Evolutionary conservation across 1,284 basidiomycete genomes (phyloP).

Genomic region (Leccinum pachyderme): DNA sequence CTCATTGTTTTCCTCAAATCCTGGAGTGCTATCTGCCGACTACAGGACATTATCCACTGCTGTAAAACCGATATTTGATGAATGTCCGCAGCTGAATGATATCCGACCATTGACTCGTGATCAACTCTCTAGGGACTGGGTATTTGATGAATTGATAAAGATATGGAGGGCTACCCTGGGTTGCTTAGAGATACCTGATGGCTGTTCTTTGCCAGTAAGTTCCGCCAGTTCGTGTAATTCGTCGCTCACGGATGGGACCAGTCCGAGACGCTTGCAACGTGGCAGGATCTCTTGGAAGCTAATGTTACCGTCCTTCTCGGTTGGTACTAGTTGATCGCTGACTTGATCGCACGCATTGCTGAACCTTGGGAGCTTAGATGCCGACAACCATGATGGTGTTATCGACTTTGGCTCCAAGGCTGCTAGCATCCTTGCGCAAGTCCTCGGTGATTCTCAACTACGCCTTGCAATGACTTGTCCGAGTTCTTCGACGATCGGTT

Average conservation of each 20-base stretch:
- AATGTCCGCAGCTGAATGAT: conserved; percentile 50
- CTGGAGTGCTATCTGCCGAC: conserved; percentile 60
- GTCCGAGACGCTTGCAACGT: conserved; percentile 41
- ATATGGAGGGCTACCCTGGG: conserved; percentile 55
- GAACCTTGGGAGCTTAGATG: conserved; percentile 25
- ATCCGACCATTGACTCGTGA: conserved; percentile 53
- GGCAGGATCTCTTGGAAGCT: conserved; percentile 42
- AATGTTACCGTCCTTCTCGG: conserved; percentile 33
- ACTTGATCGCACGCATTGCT: conserved; percentile 6
- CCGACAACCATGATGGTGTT: conserved; percentile 32
- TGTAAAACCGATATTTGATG: conserved; percentile 51
- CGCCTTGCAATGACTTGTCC: conserved; percentile 40
- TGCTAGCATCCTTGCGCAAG: conserved; percentile 43
- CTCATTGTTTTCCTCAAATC: conserved; percentile 55
- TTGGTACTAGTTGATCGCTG: conserved; percentile 26
- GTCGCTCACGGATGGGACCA: conserved; percentile 14
- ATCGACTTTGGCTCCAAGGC: conserved; percentile 42
- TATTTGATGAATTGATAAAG: conserved; percentile 51
- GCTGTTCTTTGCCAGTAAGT: conserved; percentile 43
- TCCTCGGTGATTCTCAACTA: conserved; percentile 53
- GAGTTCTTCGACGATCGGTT: conserved; percentile 11
- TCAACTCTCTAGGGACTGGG: conserved; percentile 53
- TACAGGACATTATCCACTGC: conserved; percentile 45
- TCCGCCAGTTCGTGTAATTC: conserved; percentile 6
- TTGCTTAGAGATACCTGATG: conserved; percentile 41